Evolutionary conservation across 1,139 yeast species (phyloP), one percentile per base, ranked within the genome.

Genomic region (Scheffersomyces stambukii): DNA sequence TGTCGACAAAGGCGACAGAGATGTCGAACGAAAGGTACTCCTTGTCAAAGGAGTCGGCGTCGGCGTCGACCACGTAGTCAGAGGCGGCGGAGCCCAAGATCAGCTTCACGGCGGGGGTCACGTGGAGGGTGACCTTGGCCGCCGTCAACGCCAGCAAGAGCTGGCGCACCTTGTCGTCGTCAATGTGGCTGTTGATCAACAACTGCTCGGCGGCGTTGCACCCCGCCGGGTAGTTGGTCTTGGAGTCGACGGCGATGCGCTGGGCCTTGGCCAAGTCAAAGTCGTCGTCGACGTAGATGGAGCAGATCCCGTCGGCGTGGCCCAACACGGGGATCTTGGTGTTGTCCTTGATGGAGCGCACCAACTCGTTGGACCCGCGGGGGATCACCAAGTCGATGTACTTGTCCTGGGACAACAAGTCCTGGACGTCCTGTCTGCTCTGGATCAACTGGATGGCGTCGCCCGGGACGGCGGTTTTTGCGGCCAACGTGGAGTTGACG

Each of bases 271-370:
- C 70, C 9, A 83, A 43, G 45, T 86, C 89, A 3, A 93, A 93
- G 25, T 72, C 77, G 31, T 70, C 69, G 52, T 89, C 95, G 16
- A 89, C 68, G 50, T 78, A 93, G 12, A 89, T 75, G 3, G 96
- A 79, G 57, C 98, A 91, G 35, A 91, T 82, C 28, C 99, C 99
- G 56, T 91, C 98, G 7, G 99, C 98, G 55, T 93, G 99, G 31
- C 99, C 99, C 55, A 93, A 63, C 5, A 93, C 98, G 4, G 98
- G 96, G 43, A 93, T 93, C 53, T 88, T 86, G 17, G 98, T 91
- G 50, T 77, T 76, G 23, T 75, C 70, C 57, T 93, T 91, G 54
- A 93, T 88, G 54, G 70, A 75, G 43, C 84, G 75, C 14, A 93
- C 99, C 39, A 93, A 71, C 38, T 77, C 93, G 48, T 91, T 91